Percentiles rank a stretch among this genome's conserved stretches.
Conservation (phyloP, 2,329 filamentous ascomycete species). For the Capronia epimyces region DNA sequence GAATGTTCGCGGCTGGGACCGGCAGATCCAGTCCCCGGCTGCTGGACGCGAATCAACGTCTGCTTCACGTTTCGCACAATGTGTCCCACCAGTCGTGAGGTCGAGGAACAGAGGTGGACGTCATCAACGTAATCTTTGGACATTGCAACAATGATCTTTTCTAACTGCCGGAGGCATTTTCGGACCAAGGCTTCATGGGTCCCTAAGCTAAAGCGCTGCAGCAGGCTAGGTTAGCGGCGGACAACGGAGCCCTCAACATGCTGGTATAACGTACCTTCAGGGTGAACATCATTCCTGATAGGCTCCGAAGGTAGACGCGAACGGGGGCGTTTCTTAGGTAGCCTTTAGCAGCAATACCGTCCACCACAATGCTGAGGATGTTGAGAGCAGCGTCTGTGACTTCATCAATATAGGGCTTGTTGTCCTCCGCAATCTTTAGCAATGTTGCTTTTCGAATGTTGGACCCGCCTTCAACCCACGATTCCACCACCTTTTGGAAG, state of each 20-base stretch:
- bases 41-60: constrained; percentile 28
- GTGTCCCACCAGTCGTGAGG: constrained; percentile 56
- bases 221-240: constrained; percentile 16
- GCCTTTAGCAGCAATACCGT: constrained; percentile 53
- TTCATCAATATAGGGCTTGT: constrained; percentile 57
- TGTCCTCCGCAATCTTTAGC: constrained; percentile 37
- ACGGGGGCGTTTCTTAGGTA: constrained; percentile 59
- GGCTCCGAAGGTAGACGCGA: constrained; percentile 59
- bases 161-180: constrained; percentile 54
- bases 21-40: constrained; percentile 26
- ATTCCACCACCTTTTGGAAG: constrained; percentile 86
- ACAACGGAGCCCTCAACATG: background rate
- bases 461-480: constrained; percentile 23
- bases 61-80: constrained; percentile 38
- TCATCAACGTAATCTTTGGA: constrained; percentile 60
- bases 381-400: constrained; percentile 58
- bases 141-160: constrained; percentile 54
- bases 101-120: constrained; percentile 58
- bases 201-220: constrained; percentile 56
- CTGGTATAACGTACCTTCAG: constrained; percentile 46
- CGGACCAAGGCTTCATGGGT: constrained; percentile 58
- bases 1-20: constrained; percentile 36
- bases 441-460: constrained; percentile 22
- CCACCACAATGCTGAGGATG: constrained; percentile 55
- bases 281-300: constrained; percentile 60